A percentile compares a stretch with the other conserved stretches of the same genome.
Conservation (phyloP, 2,329 filamentous ascomycete genomes). For the Amesomyces nigricolor region DNA sequence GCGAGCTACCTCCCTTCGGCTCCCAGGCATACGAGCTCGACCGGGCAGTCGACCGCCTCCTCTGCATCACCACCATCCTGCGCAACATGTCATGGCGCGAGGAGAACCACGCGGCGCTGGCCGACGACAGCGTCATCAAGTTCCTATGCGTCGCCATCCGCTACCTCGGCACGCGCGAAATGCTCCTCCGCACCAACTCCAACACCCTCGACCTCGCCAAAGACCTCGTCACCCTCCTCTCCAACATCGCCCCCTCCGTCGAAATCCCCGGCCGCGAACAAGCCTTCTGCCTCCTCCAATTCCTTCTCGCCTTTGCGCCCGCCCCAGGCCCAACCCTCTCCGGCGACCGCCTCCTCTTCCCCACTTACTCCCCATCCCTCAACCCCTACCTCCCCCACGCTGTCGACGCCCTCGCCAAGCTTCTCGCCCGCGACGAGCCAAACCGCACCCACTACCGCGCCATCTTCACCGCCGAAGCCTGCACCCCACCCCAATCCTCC, state of each 20-base stretch:
- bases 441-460: conserved; percentile 80
- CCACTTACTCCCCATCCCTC: conserved; percentile 70
- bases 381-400: conserved; percentile 88
- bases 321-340: conserved; percentile 58
- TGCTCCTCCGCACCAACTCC: conserved; percentile 72
- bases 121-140: conserved; percentile 71
- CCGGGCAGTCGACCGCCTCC: conserved; percentile 75
- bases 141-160: conserved; percentile 79
- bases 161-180: conserved; percentile 81
- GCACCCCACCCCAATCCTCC: conserved; percentile 12
- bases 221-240: conserved; percentile 81
- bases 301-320: conserved; percentile 85
- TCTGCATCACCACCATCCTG: conserved; percentile 87
- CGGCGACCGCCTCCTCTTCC: conserved; percentile 63
- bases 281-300: conserved; percentile 77
- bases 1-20: conserved; percentile 68
- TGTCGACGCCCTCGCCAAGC: conserved; percentile 83
- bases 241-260: conserved; percentile 76
- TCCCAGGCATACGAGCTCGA: conserved; percentile 76
- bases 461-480: conserved; percentile 70
- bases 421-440: conserved; percentile 87
- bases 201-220: conserved; percentile 98
- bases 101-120: conserved; percentile 67
- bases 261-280: conserved; percentile 83
- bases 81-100: conserved; percentile 86